Conservation (phyloP, 768 basidiomycete species). For the Pleurotus tuoliensis region DNA sequence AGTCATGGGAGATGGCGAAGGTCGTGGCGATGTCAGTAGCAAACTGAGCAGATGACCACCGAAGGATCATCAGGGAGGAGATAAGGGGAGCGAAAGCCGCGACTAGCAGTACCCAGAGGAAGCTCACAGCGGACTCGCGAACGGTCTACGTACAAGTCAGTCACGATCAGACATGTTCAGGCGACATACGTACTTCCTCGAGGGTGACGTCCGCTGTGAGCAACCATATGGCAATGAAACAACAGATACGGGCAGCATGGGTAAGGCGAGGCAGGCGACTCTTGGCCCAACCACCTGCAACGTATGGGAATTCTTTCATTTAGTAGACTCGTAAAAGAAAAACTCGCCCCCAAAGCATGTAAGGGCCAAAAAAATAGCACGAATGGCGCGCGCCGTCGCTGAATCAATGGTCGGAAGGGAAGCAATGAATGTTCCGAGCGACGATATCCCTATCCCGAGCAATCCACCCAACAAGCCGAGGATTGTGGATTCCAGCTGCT, state of each 20-base stretch:
- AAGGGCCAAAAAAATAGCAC: conserved; percentile 34
- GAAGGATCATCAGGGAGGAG: conserved; percentile 32
- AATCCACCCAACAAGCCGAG: conserved; percentile 41
- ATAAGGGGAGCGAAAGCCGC: conserved; percentile 34
- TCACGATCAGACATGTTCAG: background rate
- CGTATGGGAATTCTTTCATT: background rate
- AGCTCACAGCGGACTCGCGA: conserved; percentile 25
- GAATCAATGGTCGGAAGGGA: conserved; percentile 18
- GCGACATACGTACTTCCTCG: conserved; percentile 22
- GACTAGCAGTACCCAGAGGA: conserved; percentile 37
- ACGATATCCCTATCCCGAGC: conserved; percentile 29
- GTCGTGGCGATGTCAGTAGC: conserved; percentile 32
- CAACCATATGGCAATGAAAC: conserved; percentile 44
- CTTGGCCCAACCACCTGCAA: conserved; percentile 25
- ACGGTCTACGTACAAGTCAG: conserved; percentile 12
- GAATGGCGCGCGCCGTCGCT: conserved; percentile 27
- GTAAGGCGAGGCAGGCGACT: conserved; percentile 42
- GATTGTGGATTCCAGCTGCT: conserved; percentile 42
- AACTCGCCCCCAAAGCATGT: conserved; percentile 34
- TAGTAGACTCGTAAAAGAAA: background rate
- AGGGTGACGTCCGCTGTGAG: conserved; percentile 33
- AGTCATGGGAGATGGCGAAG: conserved; percentile 29
- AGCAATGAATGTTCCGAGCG: conserved; percentile 17
- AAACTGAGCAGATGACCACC: conserved; percentile 40
- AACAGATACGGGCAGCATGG: conserved; percentile 39